Percentiles rank a stretch among this genome's conserved stretches.
Conservation (phyloP, 352 stramenopile genomes). For the Phytophthora citrophthora region DNA sequence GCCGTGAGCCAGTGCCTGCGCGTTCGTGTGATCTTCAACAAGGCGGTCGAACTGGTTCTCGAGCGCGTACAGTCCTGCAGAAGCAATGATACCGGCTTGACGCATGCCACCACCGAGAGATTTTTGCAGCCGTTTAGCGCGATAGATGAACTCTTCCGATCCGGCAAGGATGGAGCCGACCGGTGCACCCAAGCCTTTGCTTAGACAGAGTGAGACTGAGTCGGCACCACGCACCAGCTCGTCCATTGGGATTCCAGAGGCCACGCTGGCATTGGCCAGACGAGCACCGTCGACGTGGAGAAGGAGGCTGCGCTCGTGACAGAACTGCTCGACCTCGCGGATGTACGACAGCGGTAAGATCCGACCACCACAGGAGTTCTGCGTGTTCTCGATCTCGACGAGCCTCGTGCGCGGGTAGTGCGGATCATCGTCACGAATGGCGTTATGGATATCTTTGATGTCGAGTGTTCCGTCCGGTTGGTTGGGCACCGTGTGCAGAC, state of each 20-base stretch:
- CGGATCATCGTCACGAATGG: constrained; percentile 78
- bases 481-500: constrained; percentile 89
- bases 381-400: constrained; percentile 97
- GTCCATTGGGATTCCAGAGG: constrained; percentile 64
- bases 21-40: constrained; percentile 83
- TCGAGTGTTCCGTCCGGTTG: constrained; percentile 83
- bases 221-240: constrained; percentile 87
- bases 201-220: constrained; percentile 95
- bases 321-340: constrained; percentile 71
- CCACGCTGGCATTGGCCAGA: constrained; percentile 95
- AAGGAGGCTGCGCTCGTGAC: constrained; percentile 77
- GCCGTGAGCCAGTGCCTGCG: constrained; percentile 67
- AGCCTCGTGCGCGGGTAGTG: constrained; percentile 89
- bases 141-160: constrained; percentile 86
- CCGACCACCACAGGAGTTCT: constrained; percentile 96
- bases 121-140: constrained; percentile 94
- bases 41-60: constrained; percentile 89
- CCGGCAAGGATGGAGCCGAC: constrained; percentile 95
- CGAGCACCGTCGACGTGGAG: constrained; percentile 97
- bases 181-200: constrained; percentile 95
- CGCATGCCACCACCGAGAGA: constrained; percentile 97
- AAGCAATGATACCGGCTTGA: constrained; percentile 94
- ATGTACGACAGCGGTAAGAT: constrained; percentile 90
- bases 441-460: constrained; percentile 82
- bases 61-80: constrained; percentile 92